These are phyloP conservation scores for Mucor plumbeus DNA, from an alignment of 371 early-diverging fungal genomes.

Conservation along the genomic window DNA sequence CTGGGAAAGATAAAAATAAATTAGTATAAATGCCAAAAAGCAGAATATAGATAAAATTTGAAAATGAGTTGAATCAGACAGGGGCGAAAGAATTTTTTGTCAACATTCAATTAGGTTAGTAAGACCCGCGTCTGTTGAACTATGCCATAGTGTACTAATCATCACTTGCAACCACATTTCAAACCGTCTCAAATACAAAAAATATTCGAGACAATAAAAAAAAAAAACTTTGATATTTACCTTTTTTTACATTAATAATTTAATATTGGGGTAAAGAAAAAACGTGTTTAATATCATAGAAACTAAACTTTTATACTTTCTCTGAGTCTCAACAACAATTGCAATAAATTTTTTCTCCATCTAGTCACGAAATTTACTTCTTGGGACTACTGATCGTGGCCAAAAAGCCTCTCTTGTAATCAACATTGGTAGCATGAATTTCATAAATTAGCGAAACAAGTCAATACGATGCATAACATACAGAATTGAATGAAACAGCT, in stretches of 20 bases:
- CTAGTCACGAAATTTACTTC: background rate
- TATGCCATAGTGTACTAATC: conserved; percentile 28
- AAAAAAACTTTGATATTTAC: background rate
- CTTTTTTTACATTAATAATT: background rate
- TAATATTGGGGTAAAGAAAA: background rate
- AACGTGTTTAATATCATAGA: background rate
- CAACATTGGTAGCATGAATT: background rate
- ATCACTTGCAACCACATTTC: conserved; percentile 16
- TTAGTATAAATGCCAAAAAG: background rate
- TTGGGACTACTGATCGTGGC: conserved; percentile 4
- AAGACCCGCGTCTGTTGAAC: conserved; percentile 27
- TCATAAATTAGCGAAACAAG: no score
- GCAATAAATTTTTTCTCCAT: conserved; percentile 7
- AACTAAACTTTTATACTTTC: background rate
- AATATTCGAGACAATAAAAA: background rate
- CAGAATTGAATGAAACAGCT: background rate
- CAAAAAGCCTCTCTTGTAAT: background rate
- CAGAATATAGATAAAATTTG: background rate
- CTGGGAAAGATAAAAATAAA: background rate
- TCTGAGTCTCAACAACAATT: background rate
- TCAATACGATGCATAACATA: no score
- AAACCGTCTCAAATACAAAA: background rate
- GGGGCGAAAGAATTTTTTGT: conserved; percentile 29
- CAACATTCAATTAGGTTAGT: conserved; percentile 29
- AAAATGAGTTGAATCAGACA: conserved; percentile 6